Evolutionary conservation across 371 early-diverging fungal species (phyloP), one percentile per base, ranked within the genome.

Genomic region (Apophysomyces variabilis): DNA sequence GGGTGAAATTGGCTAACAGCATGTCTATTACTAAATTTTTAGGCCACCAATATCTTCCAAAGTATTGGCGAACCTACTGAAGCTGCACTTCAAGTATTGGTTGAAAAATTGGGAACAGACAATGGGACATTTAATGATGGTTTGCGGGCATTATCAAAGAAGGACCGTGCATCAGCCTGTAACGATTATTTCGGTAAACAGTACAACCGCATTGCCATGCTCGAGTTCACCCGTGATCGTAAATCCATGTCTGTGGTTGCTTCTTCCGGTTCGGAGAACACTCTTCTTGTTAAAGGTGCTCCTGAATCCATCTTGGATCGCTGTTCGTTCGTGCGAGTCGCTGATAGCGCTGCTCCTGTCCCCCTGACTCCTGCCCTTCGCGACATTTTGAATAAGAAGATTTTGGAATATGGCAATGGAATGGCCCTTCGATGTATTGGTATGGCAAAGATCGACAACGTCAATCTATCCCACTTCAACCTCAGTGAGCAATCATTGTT

Each of bases 21-120:
- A 11, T 38, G 44, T 7, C 21, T 50, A 7, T 63, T 56, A 39
- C 35, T 2, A 21, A 21, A n/a, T 47, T 4, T 46, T 38, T 63
- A 83, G 82, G 69, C 83, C 11, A 67, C 74, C 44, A 84, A 87
- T 57, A 38, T 57, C 3, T 93, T 90, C 76, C 67, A 69, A 43
- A 89, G 89, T 70, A 87, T 96, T 64, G 99, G 99, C 64, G 99
- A 99, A 85, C 98, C 99, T n/a, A 98, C 99, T 35, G 99, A 98
- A 80, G 99, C 97, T n/a, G 98, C 99, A 14, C 86, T 98, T 60
- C 90, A 91, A 67, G 92, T 94, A 21, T 85, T 98, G 38, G 96
- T 92, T 26, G 99, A 98, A 77, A 97, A 97, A 78, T 68, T 98
- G 38, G 93, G 94, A 54, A 91, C 96, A 0, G 84, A 88, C 50